Evolutionary conservation across 805 yeast species (phyloP).

Genomic region (Candida pseudofarinosa): DNA sequence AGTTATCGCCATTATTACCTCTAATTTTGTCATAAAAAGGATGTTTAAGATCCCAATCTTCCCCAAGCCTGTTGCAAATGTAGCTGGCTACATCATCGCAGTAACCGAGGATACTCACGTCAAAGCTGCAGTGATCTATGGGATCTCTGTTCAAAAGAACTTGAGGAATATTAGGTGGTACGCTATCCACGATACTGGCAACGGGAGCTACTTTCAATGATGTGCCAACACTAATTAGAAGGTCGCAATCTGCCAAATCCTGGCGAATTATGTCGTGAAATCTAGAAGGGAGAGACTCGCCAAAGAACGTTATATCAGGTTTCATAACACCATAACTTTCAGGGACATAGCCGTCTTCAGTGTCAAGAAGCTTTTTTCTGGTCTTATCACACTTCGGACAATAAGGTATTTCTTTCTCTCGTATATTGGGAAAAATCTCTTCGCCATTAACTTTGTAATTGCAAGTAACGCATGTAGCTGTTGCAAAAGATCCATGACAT

Average conservation of each 20-base stretch:
- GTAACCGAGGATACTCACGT: slow-evolving; percentile 35
- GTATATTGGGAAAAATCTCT: slow-evolving; percentile 41
- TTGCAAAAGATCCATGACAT: slow-evolving; percentile 76
- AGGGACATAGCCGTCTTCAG: slow-evolving; percentile 22
- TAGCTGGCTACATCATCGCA: slow-evolving; percentile 40
- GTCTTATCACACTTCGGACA: slow-evolving; percentile 44
- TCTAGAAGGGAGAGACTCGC: slow-evolving; percentile 55
- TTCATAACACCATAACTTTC: slow-evolving; percentile 57
- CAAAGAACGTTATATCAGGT: slow-evolving; percentile 87
- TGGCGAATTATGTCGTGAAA: slow-evolving; percentile 30
- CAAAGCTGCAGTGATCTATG: slow-evolving; percentile 33
- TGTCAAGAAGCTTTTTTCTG: slow-evolving; percentile 15
- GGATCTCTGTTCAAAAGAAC: slow-evolving; percentile 37
- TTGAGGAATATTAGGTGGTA: slow-evolving; percentile 34
- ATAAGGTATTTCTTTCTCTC: slow-evolving; percentile 46
- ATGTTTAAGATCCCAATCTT: slow-evolving; percentile 32
- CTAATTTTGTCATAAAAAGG: slow-evolving; percentile 15
- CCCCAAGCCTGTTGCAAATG: slow-evolving; percentile 26
- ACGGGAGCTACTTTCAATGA: slow-evolving; percentile 65
- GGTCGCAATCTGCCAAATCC: slow-evolving; percentile 71
- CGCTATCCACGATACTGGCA: slow-evolving; percentile 33
- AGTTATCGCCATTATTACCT: slow-evolving; percentile 11
- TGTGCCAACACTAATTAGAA: slow-evolving; percentile 79
- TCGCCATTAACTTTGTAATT: slow-evolving; percentile 51
- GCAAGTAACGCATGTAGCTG: slow-evolving; percentile 77